phyloP scores from a whole-genome alignment of 1,284 basidiomycete species.

The Ceratobasidium theobromae region DNA sequence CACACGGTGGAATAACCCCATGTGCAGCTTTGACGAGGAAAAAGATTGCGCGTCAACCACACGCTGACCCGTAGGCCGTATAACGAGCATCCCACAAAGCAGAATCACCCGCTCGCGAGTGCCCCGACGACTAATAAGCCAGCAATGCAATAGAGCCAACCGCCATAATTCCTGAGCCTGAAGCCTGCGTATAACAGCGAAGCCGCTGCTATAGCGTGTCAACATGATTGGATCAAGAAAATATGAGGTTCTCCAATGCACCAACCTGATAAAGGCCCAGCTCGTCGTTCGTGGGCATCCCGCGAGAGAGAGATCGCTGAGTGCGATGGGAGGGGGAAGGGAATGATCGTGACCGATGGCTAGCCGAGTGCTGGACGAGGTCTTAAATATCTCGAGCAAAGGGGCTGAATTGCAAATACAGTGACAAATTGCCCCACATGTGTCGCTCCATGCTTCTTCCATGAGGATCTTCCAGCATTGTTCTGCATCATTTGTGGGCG shows the following conservation, averaged over 20 bases:
- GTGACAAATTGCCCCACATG: slow-evolving; percentile 28
- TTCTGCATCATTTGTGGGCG: not conserved
- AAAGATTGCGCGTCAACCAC: slow-evolving; percentile 33
- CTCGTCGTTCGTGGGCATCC: slow-evolving; percentile 22
- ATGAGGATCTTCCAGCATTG: slow-evolving; percentile 8
- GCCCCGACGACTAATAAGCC: slow-evolving; percentile 31
- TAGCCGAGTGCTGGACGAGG: too few species aligned
- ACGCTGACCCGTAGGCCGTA: slow-evolving; percentile 31
- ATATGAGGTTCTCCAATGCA: slow-evolving; percentile 33
- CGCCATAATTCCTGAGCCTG: slow-evolving; percentile 32
- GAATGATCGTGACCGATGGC: too few species aligned
- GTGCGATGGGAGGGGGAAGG: slow-evolving; percentile 13
- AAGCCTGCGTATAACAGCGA: slow-evolving; percentile 31
- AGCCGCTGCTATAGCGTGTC: slow-evolving; percentile 33
- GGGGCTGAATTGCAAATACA: slow-evolving; percentile 18
- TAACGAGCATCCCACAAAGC: slow-evolving; percentile 12
- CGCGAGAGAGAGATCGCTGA: not conserved
- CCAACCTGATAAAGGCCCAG: slow-evolving; percentile 31
- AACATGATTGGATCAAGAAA: slow-evolving; percentile 33
- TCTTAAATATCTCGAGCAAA: too few species aligned
- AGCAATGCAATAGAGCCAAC: slow-evolving; percentile 34
- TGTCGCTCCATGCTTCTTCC: slow-evolving; percentile 8
- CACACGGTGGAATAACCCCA: slow-evolving; percentile 25
- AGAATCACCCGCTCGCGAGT: slow-evolving; percentile 25
- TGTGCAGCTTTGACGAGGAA: slow-evolving; percentile 13